These are phyloP conservation scores for Primulina eburnea DNA, from an alignment of 257 asterid species.

Conservation along the genomic window DNA sequence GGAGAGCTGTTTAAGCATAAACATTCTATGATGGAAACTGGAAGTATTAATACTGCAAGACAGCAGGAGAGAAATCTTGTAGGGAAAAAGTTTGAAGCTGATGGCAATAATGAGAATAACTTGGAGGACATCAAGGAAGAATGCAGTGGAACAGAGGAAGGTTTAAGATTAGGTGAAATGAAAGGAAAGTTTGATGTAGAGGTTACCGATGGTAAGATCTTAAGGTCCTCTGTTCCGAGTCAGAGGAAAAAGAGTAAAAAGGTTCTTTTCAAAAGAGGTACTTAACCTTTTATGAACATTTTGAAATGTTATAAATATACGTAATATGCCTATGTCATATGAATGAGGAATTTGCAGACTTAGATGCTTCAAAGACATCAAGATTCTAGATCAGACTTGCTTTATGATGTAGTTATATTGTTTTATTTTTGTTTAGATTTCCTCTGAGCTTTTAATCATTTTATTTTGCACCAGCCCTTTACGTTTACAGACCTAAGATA, in stretches of 20 bases:
- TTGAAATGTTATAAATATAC: no score
- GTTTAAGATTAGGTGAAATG: constrained; percentile 42
- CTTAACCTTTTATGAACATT: constrained; percentile 3
- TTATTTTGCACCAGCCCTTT: not conserved
- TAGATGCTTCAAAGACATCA: not conserved
- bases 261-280: constrained; percentile 65
- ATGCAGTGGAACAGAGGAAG: constrained; percentile 79
- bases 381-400: not conserved
- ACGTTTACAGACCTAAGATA: constrained; percentile 2
- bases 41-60: constrained; percentile 29
- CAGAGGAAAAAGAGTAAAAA: constrained; percentile 73
- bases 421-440: not conserved
- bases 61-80: constrained; percentile 40
- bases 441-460: constrained; percentile 3
- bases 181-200: constrained; percentile 42
- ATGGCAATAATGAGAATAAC: constrained; percentile 39
- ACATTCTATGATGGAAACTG: constrained; percentile 39
- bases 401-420: not conserved
- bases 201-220: constrained; percentile 36
- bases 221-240: constrained; percentile 43
- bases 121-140: constrained; percentile 77
- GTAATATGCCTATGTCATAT: constrained; percentile 1
- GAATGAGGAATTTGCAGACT: not conserved
- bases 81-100: constrained; percentile 48
- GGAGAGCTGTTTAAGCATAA: constrained; percentile 54